A percentile compares a stretch with the other conserved stretches of the same genome.
These are phyloP conservation scores for Capsicum rhomboideum DNA, from an alignment of 257 asterid species.

Conservation along the genomic window DNA sequence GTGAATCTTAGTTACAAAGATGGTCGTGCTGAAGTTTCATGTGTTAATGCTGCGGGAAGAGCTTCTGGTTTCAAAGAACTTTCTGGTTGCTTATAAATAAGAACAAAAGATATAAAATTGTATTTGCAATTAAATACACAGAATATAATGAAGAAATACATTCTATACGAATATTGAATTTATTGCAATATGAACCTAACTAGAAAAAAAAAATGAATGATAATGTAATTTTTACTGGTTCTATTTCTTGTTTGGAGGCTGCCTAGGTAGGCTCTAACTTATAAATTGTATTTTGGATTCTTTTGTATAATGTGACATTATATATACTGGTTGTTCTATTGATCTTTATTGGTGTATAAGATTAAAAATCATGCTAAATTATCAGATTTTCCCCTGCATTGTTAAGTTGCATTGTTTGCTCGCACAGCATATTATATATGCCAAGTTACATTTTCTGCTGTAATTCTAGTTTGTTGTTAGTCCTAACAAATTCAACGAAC, in stretches of 20 bases:
- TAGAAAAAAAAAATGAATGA: neutral
- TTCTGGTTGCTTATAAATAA: neutral
- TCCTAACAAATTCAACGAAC: too few species aligned
- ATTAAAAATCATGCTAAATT: neutral
- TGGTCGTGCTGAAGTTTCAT: neutral
- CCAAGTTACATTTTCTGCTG: neutral
- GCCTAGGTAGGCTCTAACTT: neutral
- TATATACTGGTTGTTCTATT: neutral
- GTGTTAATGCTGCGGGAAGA: conserved; percentile 3
- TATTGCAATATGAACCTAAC: neutral
- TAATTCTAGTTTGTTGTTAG: neutral
- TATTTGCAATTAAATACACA: neutral
- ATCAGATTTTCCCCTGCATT: neutral
- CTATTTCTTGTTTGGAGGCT: neutral
- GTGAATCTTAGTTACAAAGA: neutral
- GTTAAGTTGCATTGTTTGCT: neutral
- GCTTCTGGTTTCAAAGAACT: neutral
- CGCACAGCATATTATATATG: too few species aligned
- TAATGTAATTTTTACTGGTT: neutral
- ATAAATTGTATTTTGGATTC: neutral
- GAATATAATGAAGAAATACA: neutral
- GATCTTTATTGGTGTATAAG: neutral
- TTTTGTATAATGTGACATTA: neutral
- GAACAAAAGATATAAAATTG: neutral
- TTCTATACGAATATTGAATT: neutral